Evolutionary conservation across 1,139 yeast species (phyloP).

Genomic region (Hyphopichia wangnamkhiaoensis): DNA sequence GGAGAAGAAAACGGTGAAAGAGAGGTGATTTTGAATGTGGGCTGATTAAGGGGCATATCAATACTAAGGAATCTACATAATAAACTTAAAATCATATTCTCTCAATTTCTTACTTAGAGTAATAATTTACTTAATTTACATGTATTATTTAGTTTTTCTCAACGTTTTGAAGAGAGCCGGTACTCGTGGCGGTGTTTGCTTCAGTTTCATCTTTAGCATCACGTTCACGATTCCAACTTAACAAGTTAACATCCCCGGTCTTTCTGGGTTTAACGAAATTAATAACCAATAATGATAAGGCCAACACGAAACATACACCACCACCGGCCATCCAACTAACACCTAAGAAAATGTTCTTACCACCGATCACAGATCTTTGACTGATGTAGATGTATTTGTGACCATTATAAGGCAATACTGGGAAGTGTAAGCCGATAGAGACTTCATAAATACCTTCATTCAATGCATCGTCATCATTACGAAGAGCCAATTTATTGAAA

Average conservation of each 20-base stretch:
- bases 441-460: conserved; percentile 70
- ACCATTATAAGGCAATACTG: conserved; percentile 81
- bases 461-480: conserved; percentile 71
- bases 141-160: not conserved
- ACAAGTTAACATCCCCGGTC: conserved; percentile 69
- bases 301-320: conserved; percentile 73
- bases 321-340: conserved; percentile 91
- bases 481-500: conserved; percentile 76
- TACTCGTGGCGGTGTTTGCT: not conserved
- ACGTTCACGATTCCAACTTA: conserved; percentile 68
- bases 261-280: conserved; percentile 70
- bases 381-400: conserved; percentile 76
- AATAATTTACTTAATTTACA: too few relatives aligned
- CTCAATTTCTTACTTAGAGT: too few relatives aligned
- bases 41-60: too few relatives aligned
- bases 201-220: conserved; percentile 18
- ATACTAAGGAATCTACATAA: too few relatives aligned
- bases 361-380: conserved; percentile 88
- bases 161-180: not conserved
- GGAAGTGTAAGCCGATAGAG: conserved; percentile 80
- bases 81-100: too few relatives aligned
- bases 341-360: conserved; percentile 85
- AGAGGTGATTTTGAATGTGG: too few relatives aligned
- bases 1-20: too few relatives aligned
- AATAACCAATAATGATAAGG: conserved; percentile 57